Evolutionary conservation across 805 yeast genomes (phyloP), one percentile per base, ranked within the genome.

Genomic region (Suhomyces vadensis): DNA sequence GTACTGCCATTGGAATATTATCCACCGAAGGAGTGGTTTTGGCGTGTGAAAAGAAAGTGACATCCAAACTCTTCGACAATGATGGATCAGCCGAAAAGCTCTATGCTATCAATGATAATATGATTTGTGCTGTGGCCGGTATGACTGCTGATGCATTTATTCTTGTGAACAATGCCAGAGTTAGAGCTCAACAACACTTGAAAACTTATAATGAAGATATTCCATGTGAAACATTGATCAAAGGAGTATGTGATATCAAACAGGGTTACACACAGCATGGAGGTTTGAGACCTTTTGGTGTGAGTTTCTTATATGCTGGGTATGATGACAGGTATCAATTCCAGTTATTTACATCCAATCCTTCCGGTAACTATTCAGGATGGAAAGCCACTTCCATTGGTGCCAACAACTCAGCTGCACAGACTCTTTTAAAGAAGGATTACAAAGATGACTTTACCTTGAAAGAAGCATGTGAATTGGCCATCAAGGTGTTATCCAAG

Each of bases 181-280:
- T 81, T 17, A 69, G 74, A 47, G 95, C 97, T 4, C 99, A 94
- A 68, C 77, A 77, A 53, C 86, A 94, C 65, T 74, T 94, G 54
- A 83, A 87, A 64, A 80, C 87, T 13, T 94, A 90, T 67, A 87
- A 87, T 61, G 96, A 90, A 67, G 90, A 90, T 50, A 87, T 92
- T 40, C 97, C 97, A n/a, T 86, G 92, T 46, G 97, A 90, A 65
- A 76, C 83, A 43, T 79, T 94, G 52, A 97, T 94, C 52, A 87
- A 88, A 61, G 77, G 85, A 51, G 75, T 94, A 51, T 90, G 97
- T 71, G 95, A 94, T 67, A 79, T 88, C 50, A 94, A 94, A 67
- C 99, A 94, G 65, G 97, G 98, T 8, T 94, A 94, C 67, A 94
- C 99, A 6, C 99, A 94, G 67, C 96, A 87, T 62, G 99, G 99